A percentile compares a stretch with the other conserved stretches of the same genome.
Evolutionary conservation across 2,329 filamentous ascomycete species (phyloP).

Genomic region (Fusarium algeriense): DNA sequence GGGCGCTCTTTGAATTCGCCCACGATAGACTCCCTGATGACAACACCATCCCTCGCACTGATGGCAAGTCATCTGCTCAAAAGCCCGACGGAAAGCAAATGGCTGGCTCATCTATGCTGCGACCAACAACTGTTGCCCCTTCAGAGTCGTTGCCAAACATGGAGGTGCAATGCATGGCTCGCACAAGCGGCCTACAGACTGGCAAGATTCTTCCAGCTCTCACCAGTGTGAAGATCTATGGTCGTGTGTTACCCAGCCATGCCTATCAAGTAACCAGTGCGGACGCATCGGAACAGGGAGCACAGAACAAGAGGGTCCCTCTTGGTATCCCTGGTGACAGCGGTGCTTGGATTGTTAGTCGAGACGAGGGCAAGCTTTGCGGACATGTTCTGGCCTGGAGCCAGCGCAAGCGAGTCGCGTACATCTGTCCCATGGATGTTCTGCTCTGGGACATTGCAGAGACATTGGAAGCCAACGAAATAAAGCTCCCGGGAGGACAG

Average conservation of each 20-base stretch:
- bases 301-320: constrained; percentile 48
- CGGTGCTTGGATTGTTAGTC: constrained; percentile 92
- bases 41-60: constrained; percentile 72
- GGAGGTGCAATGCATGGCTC: constrained; percentile 87
- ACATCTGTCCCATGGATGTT: constrained; percentile 96
- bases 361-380: constrained; percentile 81
- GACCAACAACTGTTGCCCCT: constrained; percentile 70
- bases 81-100: constrained; percentile 12
- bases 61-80: constrained; percentile 24
- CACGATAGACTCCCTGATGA: constrained; percentile 76
- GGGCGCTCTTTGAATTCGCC: constrained; percentile 88
- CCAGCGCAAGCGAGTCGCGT: constrained; percentile 82
- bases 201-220: constrained; percentile 83
- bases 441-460: constrained; percentile 86
- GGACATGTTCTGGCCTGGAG: constrained; percentile 94
- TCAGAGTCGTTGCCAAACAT: constrained; percentile 76
- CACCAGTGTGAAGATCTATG: constrained; percentile 88
- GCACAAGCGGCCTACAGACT: constrained; percentile 85
- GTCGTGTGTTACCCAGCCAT: constrained; percentile 82
- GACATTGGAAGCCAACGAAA: constrained; percentile 76
- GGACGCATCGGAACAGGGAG: constrained; percentile 35
- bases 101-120: constrained; percentile 53
- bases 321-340: constrained; percentile 86
- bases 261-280: constrained; percentile 70
- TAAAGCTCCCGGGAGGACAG: constrained; percentile 76